Conservation (phyloP, 352 stramenopile genomes). For the Elongisporangium prolatum region DNA sequence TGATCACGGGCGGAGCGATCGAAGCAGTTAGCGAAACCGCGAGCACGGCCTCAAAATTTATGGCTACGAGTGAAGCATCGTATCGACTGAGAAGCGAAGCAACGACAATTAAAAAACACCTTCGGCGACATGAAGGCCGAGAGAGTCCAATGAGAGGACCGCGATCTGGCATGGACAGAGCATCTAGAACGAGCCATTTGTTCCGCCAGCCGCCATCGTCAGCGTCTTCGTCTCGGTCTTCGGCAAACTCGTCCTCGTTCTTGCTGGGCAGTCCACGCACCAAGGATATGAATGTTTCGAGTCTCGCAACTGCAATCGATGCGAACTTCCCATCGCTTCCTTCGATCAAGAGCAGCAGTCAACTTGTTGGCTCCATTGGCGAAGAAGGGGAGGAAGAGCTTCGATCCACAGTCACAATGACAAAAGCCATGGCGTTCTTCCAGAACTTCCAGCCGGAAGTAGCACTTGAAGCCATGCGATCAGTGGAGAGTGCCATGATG, state of each 20-base stretch:
- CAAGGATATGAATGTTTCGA: constrained; percentile 24
- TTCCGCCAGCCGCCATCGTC: not conserved
- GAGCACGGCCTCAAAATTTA: constrained; percentile 5
- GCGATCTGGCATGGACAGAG: not conserved
- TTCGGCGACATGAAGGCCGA: not conserved
- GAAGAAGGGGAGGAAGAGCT: constrained; percentile 29
- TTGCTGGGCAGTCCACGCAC: constrained; percentile 3
- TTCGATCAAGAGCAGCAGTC: not conserved
- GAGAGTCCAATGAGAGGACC: not conserved
- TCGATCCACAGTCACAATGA: constrained; percentile 17
- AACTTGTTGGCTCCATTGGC: not conserved
- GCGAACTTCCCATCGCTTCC: constrained; percentile 15
- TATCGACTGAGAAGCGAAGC: constrained; percentile 38
- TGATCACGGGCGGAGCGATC: constrained; percentile 55
- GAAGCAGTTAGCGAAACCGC: constrained; percentile 10
- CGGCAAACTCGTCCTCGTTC: not conserved
- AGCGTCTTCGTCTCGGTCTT: constrained; percentile 6
- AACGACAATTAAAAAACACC: constrained; percentile 23
- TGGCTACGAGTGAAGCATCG: constrained; percentile 20
- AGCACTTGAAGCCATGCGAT: constrained; percentile 46
- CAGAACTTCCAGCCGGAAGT: constrained; percentile 57
- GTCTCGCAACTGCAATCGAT: constrained; percentile 26
- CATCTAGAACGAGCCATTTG: not conserved
- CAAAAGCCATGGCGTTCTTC: constrained; percentile 19
- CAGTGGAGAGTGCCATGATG: constrained; percentile 50